Percentiles rank a stretch among this genome's conserved stretches.
Conservation (phyloP, 1,139 yeast species). For the Yamadazyma triangularis region DNA sequence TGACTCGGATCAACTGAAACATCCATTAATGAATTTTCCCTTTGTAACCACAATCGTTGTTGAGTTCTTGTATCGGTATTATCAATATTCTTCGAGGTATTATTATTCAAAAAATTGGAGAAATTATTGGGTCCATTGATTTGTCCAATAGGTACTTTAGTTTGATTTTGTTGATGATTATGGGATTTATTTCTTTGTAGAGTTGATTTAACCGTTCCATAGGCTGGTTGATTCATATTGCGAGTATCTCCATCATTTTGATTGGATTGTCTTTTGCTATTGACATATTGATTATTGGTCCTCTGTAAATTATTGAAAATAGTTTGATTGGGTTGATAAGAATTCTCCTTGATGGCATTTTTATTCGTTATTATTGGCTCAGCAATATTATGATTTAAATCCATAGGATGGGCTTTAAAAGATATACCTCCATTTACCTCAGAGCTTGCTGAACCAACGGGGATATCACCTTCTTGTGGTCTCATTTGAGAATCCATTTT, state of each 20-base stretch:
- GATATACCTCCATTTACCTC: slow-evolving; percentile 32
- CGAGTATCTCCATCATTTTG: no score
- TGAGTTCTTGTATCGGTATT: slow-evolving; percentile 52
- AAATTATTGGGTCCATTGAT: slow-evolving; percentile 28
- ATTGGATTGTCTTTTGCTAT: slow-evolving; percentile 20
- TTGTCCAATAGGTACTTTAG: slow-evolving; percentile 2
- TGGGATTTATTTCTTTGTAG: slow-evolving; percentile 10
- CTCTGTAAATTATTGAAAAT: slow-evolving; percentile 42
- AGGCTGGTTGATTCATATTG: no score
- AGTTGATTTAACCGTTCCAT: no score
- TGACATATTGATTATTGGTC: slow-evolving; percentile 32
- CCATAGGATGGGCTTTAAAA: slow-evolving; percentile 32
- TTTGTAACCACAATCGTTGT: slow-evolving; percentile 76
- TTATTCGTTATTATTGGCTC: slow-evolving; percentile 34
- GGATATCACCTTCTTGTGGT: slow-evolving; percentile 10
- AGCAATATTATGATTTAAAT: slow-evolving; percentile 20
- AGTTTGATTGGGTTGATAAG: slow-evolving; percentile 43
- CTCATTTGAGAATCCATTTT: slow-evolving; percentile 24
- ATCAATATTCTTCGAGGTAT: slow-evolving; percentile 9
- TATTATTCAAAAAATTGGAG: slow-evolving; percentile 24
- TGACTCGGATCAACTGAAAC: slow-evolving; percentile 35
- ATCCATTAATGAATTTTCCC: slow-evolving; percentile 69
- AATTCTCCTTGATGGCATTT: slow-evolving; percentile 29
- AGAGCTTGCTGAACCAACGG: slow-evolving; percentile 13
- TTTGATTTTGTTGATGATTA: slow-evolving; percentile 5